These are phyloP conservation scores for Coriaria nepalensis DNA, from an alignment of 306 rosid species.

Conservation along the genomic window DNA sequence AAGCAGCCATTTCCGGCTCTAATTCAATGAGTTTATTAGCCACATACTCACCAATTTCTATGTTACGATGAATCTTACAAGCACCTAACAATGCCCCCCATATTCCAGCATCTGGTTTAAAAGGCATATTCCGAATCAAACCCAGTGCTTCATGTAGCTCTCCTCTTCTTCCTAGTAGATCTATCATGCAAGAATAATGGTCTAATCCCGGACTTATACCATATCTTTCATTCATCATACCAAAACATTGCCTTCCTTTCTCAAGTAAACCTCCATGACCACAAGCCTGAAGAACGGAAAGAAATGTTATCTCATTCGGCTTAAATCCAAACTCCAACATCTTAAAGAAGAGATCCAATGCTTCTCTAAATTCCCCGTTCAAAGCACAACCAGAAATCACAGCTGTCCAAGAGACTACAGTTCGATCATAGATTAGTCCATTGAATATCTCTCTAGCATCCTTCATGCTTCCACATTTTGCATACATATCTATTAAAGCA, in stretches of 20 bases:
- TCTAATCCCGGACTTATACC: conserved; percentile 38
- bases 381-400: conserved; percentile 56
- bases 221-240: conserved; percentile 32
- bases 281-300: conserved; percentile 68
- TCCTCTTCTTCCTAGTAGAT: conserved; percentile 50
- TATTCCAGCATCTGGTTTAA: conserved; percentile 46
- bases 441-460: conserved; percentile 35
- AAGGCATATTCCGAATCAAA: conserved; percentile 35
- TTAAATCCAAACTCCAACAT: conserved; percentile 34
- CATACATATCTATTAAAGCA: conserved; percentile 66
- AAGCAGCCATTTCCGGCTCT: conserved; percentile 36
- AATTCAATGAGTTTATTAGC: conserved; percentile 28
- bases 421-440: conserved; percentile 29
- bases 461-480: conserved; percentile 47
- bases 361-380: conserved; percentile 48
- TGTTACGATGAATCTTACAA: conserved; percentile 44
- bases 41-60: conserved; percentile 34
- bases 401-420: conserved; percentile 54
- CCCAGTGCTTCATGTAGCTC: conserved; percentile 45
- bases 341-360: conserved; percentile 30
- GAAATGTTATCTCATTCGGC: conserved; percentile 57
- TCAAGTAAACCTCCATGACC: conserved; percentile 54
- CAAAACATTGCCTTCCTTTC: conserved; percentile 41
- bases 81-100: conserved; percentile 58
- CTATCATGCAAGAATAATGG: conserved; percentile 55